A percentile compares a stretch with the other conserved stretches of the same genome.
phyloP scores from a whole-genome alignment of 176 grass and related monocot species.

The Zoysia pacifica region DNA sequence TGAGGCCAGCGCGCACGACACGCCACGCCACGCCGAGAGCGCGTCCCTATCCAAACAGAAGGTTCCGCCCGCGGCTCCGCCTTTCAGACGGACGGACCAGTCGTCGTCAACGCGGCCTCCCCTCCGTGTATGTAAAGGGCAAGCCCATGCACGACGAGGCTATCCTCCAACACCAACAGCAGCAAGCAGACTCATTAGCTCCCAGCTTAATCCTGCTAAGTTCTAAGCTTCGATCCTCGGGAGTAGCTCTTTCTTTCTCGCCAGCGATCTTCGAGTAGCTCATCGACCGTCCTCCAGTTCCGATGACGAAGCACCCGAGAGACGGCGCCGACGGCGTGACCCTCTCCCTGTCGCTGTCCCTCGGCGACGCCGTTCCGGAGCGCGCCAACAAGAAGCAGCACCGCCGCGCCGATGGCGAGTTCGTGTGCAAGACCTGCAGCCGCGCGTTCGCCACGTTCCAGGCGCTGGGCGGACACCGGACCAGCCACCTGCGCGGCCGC shows the following conservation, averaged over 20 bases:
- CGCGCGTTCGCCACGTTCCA: constrained; percentile 64
- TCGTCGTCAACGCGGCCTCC: constrained; percentile 26
- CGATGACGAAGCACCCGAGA: constrained; percentile 15
- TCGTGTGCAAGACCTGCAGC: constrained; percentile 64
- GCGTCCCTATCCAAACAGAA: background rate
- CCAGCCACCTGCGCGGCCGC: constrained; percentile 61
- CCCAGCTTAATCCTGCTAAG: too few relatives aligned
- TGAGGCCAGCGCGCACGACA: constrained; percentile 13
- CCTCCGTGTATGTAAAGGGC: too few relatives aligned
- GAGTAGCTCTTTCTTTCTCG: too few relatives aligned
- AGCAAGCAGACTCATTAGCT: too few relatives aligned
- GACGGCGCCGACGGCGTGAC: constrained; percentile 9
- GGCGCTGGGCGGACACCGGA: constrained; percentile 62
- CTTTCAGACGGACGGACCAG: constrained; percentile 1
- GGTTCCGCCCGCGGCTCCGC: background rate
- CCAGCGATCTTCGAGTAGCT: background rate
- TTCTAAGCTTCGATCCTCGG: too few relatives aligned
- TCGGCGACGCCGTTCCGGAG: background rate
- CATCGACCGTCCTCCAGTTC: background rate
- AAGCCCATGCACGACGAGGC: too few relatives aligned
- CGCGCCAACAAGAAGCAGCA: constrained; percentile 1
- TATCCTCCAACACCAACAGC: too few relatives aligned
- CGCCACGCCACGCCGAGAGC: background rate
- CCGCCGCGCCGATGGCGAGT: constrained; percentile 16
- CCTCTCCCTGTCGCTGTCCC: constrained; percentile 35